These are phyloP conservation scores for Podaxis carcinomalis DNA, from an alignment of 768 basidiomycete genomes.

Conservation along the genomic window DNA sequence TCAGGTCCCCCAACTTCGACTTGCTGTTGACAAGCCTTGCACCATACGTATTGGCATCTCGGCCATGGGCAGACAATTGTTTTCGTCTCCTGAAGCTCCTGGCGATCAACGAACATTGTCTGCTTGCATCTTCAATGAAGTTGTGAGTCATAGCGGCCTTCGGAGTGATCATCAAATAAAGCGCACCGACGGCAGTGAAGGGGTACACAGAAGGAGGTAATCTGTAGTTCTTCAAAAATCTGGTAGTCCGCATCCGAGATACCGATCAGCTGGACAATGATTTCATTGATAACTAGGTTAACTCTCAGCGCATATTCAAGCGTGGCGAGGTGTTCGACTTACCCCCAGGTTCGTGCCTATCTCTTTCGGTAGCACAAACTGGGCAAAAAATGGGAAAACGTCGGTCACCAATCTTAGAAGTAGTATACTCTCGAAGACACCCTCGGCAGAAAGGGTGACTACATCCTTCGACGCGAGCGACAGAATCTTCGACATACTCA, in stretches of 20 bases:
- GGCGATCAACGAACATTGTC: constrained; percentile 20
- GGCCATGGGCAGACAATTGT: constrained; percentile 21
- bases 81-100: constrained; percentile 16
- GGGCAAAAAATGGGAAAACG: constrained; percentile 10
- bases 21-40: constrained; percentile 19
- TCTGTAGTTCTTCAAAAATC: constrained; percentile 10
- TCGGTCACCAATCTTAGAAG: neutral
- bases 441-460: constrained; percentile 24
- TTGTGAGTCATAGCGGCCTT: neutral
- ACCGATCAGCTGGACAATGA: constrained; percentile 6
- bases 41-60: constrained; percentile 19
- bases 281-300: constrained; percentile 2
- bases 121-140: constrained; percentile 17
- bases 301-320: neutral
- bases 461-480: constrained; percentile 36
- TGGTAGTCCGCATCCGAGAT: constrained; percentile 6
- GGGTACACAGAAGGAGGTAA: constrained; percentile 8
- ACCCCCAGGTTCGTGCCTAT: neutral
- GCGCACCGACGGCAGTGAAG: constrained; percentile 7
- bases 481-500: constrained; percentile 32
- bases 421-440: constrained; percentile 7
- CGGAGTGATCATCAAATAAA: no score
- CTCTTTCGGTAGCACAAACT: neutral
- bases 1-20: constrained; percentile 10
- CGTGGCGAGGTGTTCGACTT: neutral